A percentile compares a stretch with the other conserved stretches of the same genome.
Conservation (phyloP, 176 grass and related monocot genomes). For the Aegilops speltoides region DNA sequence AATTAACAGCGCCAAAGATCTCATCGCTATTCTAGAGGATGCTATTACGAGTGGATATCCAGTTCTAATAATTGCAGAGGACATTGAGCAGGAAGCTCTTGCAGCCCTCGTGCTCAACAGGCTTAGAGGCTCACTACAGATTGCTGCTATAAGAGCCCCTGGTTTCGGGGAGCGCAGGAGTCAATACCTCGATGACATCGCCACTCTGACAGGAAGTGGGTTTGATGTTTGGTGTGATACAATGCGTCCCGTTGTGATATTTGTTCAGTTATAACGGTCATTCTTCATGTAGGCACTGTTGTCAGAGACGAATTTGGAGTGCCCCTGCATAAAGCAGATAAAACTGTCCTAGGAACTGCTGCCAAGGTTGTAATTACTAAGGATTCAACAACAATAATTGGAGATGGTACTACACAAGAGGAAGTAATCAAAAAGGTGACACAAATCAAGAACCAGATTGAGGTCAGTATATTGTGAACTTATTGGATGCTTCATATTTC, state of each 20-base stretch:
- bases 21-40: not conserved
- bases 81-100: not conserved
- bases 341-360: conserved; percentile 69
- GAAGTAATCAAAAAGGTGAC: conserved; percentile 76
- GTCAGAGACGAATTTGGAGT: conserved; percentile 81
- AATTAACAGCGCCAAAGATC: not conserved
- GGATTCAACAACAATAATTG: conserved; percentile 79
- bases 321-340: conserved; percentile 74
- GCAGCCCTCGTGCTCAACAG: not conserved
- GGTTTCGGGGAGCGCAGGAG: conserved; percentile 18
- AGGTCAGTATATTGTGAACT: conserved; percentile 36
- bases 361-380: conserved; percentile 81
- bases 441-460: conserved; percentile 82
- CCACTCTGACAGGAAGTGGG: conserved; percentile 75
- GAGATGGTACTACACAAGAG: conserved; percentile 82
- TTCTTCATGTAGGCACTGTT: conserved; percentile 65
- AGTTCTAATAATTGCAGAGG: not conserved
- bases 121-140: not conserved
- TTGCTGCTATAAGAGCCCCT: not conserved
- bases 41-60: not conserved
- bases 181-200: conserved; percentile 89
- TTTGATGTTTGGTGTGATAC: not conserved
- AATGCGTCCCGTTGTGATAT: not conserved
- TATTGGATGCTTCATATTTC: not conserved
- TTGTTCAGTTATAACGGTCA: not conserved